phyloP scores from a whole-genome alignment of 2,329 filamentous ascomycete species.

The Pestalotiopsis fici region DNA sequence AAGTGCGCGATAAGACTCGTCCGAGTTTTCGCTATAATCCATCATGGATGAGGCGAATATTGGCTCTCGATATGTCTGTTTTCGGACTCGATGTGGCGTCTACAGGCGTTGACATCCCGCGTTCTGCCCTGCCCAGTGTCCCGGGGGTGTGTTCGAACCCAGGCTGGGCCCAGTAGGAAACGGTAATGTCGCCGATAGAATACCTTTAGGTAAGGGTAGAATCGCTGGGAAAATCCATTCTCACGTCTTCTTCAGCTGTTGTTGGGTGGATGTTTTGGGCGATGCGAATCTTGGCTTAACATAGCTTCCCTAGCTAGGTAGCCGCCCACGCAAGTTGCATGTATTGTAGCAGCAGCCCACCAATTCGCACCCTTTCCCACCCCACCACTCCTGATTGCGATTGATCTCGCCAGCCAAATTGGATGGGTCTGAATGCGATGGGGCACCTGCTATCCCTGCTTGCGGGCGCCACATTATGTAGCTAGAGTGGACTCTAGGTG shows the following conservation, averaged over 20 bases:
- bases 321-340: neutral
- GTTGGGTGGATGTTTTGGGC: neutral
- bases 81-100: neutral
- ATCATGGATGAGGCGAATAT: neutral
- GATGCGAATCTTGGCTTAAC: neutral
- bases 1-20: neutral
- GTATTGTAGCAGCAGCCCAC: neutral
- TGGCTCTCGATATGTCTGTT: neutral
- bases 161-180: neutral
- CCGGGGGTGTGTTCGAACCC: neutral
- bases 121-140: neutral
- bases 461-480: constrained; percentile 3
- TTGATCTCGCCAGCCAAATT: constrained; percentile 9
- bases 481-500: constrained; percentile 3
- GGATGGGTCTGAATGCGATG: constrained; percentile 7
- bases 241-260: neutral
- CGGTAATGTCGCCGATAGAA: neutral
- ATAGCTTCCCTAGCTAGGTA: neutral
- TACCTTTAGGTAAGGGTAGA: neutral
- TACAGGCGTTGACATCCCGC: neutral
- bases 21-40: neutral
- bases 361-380: neutral
- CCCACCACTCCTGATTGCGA: constrained; percentile 8
- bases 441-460: constrained; percentile 4
- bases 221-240: neutral